A percentile compares a stretch with the other conserved stretches of the same genome.
These are phyloP conservation scores for Cyberlindnera euphorbiiphila DNA, from an alignment of 805 yeast genomes.

Conservation along the genomic window DNA sequence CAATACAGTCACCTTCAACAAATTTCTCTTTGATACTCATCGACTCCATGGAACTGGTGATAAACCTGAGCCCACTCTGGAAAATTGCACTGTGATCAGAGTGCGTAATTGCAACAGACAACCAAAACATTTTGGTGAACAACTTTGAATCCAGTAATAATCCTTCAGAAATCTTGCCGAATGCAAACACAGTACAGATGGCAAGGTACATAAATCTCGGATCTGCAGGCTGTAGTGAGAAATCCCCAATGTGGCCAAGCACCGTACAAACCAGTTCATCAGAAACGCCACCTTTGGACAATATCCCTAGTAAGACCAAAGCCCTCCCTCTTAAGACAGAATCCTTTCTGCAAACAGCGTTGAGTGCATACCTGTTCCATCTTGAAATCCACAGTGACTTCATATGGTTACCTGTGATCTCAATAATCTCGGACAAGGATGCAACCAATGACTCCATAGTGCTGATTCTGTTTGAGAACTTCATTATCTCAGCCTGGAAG, in stretches of 20 bases:
- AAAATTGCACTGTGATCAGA: slow-evolving; percentile 34
- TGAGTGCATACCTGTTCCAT: slow-evolving; percentile 62
- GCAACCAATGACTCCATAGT: slow-evolving; percentile 59
- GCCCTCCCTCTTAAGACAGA: slow-evolving; percentile 68
- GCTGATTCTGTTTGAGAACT: slow-evolving; percentile 36
- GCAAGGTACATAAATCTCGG: slow-evolving; percentile 21
- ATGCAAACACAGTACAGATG: slow-evolving; percentile 37
- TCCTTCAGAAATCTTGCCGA: slow-evolving; percentile 38
- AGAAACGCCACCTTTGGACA: slow-evolving; percentile 59
- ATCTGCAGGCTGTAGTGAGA: slow-evolving; percentile 30
- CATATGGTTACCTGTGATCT: slow-evolving; percentile 44
- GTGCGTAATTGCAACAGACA: slow-evolving; percentile 31
- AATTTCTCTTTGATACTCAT: slow-evolving; percentile 31
- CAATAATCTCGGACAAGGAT: slow-evolving; percentile 48
- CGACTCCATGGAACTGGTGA: slow-evolving; percentile 34
- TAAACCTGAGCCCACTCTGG: slow-evolving; percentile 38
- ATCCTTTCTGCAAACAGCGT: slow-evolving; percentile 51
- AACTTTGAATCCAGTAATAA: slow-evolving; percentile 31
- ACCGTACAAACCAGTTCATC: slow-evolving; percentile 46
- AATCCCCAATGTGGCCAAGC: slow-evolving; percentile 30
- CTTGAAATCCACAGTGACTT: slow-evolving; percentile 55
- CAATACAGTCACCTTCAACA: slow-evolving; percentile 25
- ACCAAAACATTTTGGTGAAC: slow-evolving; percentile 35
- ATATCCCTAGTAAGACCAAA: slow-evolving; percentile 62
- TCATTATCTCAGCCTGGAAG: slow-evolving; percentile 32